Conservation (phyloP, 345 rosid genomes). For the Hibiscus trionum region DNA sequence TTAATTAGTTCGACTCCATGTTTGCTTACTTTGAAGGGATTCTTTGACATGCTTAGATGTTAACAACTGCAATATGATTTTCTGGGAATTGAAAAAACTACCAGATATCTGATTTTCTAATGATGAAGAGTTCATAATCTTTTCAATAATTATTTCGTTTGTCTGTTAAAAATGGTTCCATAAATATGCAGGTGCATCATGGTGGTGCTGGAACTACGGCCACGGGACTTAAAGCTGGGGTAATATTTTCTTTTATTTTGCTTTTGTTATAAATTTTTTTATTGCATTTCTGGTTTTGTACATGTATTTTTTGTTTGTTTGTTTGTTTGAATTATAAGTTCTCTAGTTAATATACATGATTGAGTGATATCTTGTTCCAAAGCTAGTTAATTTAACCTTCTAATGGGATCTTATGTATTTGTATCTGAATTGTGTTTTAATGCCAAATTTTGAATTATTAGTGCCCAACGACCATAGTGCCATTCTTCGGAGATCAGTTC, state of each 20-base stretch:
- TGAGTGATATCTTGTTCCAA: neutral
- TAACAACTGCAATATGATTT: neutral
- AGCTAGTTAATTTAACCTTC: neutral
- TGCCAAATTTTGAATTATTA: constrained; percentile 24
- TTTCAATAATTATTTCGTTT: neutral
- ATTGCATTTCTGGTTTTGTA: neutral
- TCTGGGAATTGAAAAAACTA: neutral
- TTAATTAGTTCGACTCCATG: neutral
- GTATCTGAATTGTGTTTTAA: constrained; percentile 1
- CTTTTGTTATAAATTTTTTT: neutral
- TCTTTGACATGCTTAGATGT: neutral
- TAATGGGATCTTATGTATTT: neutral
- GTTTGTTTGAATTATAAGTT: neutral
- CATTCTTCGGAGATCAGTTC: constrained; percentile 98
- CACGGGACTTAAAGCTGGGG: constrained; percentile 91
- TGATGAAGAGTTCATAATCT: neutral
- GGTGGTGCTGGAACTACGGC: constrained; percentile 99
- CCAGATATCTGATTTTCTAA: neutral
- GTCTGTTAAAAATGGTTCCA: neutral
- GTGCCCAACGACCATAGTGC: constrained; percentile 97
- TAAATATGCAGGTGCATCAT: constrained; percentile 70
- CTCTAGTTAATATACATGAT: neutral
- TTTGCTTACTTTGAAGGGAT: neutral
- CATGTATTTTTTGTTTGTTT: neutral
- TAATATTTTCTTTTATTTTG: constrained; percentile 20